Conservation (phyloP, 139 green algal genomes). For the Chlamydomonas incerta region DNA sequence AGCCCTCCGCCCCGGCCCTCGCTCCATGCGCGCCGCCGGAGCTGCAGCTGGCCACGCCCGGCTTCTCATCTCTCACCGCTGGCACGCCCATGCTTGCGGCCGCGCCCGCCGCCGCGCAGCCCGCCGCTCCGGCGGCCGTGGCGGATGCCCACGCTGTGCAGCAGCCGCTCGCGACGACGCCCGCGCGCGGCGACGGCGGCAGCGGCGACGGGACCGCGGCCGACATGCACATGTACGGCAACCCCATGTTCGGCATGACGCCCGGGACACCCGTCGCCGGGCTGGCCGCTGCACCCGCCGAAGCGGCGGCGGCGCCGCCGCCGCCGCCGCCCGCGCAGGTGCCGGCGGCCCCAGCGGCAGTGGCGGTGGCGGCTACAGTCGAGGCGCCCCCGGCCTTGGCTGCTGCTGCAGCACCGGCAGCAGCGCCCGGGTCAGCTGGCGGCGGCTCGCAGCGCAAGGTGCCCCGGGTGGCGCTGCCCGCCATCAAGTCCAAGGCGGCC, state of each 20-base stretch:
- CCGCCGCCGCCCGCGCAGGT: no score
- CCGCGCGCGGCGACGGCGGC: no score
- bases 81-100: background rate
- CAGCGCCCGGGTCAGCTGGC: background rate
- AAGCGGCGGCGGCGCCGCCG: no score
- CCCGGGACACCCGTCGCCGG: background rate
- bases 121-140: no score
- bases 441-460: background rate
- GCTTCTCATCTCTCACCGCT: conserved; percentile 11
- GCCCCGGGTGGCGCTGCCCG: background rate
- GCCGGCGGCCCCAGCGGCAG: no score
- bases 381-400: no score
- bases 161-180: no score
- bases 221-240: background rate
- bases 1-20: no score
- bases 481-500: background rate
- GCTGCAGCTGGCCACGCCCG: background rate
- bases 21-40: background rate
- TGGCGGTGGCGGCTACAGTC: no score
- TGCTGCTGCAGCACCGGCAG: no score
- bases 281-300: background rate
- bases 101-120: background rate
- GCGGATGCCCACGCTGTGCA: no score
- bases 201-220: background rate
- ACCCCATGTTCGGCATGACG: conserved; percentile 16